Evolutionary conservation across 805 yeast species (phyloP).

Genomic region (Kodamaea fukazawae): DNA sequence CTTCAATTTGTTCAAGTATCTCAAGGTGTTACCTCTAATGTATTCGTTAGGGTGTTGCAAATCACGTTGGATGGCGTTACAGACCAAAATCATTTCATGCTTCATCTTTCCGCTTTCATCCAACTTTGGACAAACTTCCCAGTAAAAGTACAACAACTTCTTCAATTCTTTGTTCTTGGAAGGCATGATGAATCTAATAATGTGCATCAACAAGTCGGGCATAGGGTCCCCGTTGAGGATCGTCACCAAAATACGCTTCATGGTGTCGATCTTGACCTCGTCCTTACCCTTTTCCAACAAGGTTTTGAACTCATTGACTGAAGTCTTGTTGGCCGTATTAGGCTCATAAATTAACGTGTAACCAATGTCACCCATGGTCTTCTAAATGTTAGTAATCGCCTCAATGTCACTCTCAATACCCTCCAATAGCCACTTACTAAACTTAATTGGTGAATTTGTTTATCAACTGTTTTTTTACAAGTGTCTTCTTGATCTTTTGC

Average conservation of each 20-base stretch:
- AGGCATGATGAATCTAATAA: conserved; percentile 96
- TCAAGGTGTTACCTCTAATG: conserved; percentile 90
- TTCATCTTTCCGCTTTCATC: conserved; percentile 86
- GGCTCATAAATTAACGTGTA: conserved; percentile 84
- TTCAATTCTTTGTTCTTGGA: conserved; percentile 86
- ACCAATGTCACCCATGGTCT: conserved; percentile 34
- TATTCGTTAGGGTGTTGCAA: conserved; percentile 97
- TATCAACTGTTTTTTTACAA: neutral
- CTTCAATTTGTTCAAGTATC: conserved; percentile 84
- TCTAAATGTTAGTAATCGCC: neutral
- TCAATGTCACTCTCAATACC: no score
- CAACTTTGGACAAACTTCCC: conserved; percentile 96
- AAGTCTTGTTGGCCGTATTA: conserved; percentile 56
- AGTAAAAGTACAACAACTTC: conserved; percentile 88
- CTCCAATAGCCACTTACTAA: conserved; percentile 1
- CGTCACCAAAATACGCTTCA: conserved; percentile 80
- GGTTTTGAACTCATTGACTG: conserved; percentile 70
- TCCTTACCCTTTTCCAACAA: conserved; percentile 87
- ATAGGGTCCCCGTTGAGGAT: conserved; percentile 91
- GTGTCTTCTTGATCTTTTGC: conserved; percentile 2
- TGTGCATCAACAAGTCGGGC: conserved; percentile 93
- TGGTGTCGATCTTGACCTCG: conserved; percentile 80
- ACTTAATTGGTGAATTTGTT: conserved; percentile 1
- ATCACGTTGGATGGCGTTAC: conserved; percentile 96
- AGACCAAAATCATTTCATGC: conserved; percentile 97